These are phyloP conservation scores for Trichosanthes truncata DNA, from an alignment of 306 rosid species.

Conservation along the genomic window DNA sequence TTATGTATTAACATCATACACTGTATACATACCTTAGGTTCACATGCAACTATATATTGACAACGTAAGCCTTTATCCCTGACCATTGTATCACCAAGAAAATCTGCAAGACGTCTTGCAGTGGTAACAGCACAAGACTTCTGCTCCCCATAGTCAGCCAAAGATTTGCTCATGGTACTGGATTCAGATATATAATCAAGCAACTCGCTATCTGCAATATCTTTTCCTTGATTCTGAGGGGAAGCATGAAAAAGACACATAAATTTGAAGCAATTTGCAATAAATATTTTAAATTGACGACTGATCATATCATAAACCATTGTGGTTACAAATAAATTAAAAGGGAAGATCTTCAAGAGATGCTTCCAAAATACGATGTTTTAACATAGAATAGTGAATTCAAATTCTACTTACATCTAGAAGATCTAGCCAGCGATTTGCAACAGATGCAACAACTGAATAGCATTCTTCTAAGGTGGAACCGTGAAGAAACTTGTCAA, in stretches of 20 bases:
- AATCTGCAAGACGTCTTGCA: slow-evolving; percentile 90
- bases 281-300: slow-evolving; percentile 10
- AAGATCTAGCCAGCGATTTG: slow-evolving; percentile 94
- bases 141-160: slow-evolving; percentile 82
- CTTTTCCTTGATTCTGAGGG: slow-evolving; percentile 80
- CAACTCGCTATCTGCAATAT: slow-evolving; percentile 85
- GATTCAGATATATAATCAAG: slow-evolving; percentile 97
- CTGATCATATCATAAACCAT: not conserved
- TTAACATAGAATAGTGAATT: slow-evolving; percentile 1
- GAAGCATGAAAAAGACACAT: slow-evolving; percentile 8
- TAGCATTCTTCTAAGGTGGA: slow-evolving; percentile 86
- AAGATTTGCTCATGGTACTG: slow-evolving; percentile 99
- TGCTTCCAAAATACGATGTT: not conserved
- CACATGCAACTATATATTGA: slow-evolving; percentile 93
- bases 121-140: slow-evolving; percentile 96
- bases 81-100: slow-evolving; percentile 93
- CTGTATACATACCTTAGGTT: slow-evolving; percentile 59
- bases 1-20: not conserved
- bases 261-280: slow-evolving; percentile 6
- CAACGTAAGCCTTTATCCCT: slow-evolving; percentile 96
- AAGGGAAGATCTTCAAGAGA: not conserved
- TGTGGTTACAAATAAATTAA: not conserved
- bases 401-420: slow-evolving; percentile 66
- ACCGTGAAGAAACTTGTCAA: slow-evolving; percentile 87
- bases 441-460: slow-evolving; percentile 80